phyloP scores from a whole-genome alignment of 2,329 filamentous ascomycete species.

The Botryotinia globosa region DNA sequence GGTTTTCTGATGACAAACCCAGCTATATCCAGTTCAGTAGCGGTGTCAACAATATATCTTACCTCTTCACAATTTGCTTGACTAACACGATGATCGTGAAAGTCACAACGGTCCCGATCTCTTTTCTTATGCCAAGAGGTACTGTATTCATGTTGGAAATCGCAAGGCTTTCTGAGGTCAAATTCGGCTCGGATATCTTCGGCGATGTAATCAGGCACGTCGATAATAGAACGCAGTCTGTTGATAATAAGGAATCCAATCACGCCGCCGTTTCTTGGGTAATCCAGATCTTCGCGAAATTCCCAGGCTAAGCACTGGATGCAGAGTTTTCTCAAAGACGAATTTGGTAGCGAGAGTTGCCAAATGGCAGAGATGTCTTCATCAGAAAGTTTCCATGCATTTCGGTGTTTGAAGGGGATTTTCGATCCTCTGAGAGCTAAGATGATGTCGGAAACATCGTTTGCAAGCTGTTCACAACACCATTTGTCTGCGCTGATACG shows the following conservation, averaged over 20 bases:
- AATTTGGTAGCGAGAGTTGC: background rate
- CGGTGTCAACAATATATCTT: background rate
- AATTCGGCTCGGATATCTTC: background rate
- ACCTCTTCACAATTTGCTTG: background rate
- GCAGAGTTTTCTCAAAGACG: background rate
- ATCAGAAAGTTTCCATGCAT: background rate
- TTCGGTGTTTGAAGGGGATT: background rate
- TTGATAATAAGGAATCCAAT: background rate
- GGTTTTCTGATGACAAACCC: background rate
- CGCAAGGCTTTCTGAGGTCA: background rate
- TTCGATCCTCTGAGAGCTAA: background rate
- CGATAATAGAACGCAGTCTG: background rate
- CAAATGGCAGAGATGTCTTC: background rate
- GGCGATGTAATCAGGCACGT: background rate
- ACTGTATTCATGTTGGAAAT: background rate
- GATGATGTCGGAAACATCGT: background rate
- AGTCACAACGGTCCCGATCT: background rate
- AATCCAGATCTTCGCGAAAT: background rate
- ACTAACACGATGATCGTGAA: background rate
- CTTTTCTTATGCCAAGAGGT: background rate
- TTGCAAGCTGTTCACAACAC: background rate
- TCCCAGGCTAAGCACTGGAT: background rate
- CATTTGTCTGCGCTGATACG: background rate
- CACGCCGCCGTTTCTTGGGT: background rate
- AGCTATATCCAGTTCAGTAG: background rate